Evolutionary conservation across 805 yeast genomes (phyloP), one percentile per base, ranked within the genome.

Genomic region (Myxozyma neglecta): DNA sequence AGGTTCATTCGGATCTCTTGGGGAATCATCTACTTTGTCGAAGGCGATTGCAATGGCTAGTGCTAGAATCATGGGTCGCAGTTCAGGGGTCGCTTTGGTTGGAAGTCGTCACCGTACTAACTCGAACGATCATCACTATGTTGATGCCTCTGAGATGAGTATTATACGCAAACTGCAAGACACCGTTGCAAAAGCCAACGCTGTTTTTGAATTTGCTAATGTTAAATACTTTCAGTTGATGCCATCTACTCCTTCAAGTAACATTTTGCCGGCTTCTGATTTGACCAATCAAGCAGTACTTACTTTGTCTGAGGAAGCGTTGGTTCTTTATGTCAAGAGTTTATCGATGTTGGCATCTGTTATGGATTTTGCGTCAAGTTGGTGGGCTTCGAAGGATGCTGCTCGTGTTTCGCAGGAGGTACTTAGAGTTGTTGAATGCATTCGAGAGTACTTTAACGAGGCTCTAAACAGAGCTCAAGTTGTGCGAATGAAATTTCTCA

Each of bases 21-120:
- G 29, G 74, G 75, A 54, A 79, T 78, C 6, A 0, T 90, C 86
- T 73, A 97, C 98, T 0, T 81, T 94, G 59, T 87, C 92, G 1
- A 87, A 87, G 69, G 98, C 97, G 0, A 77, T 93, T 57, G 89
- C 90, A 7, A 81, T 90, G 73, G 97, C 97, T 0, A 88, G 96
- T 0, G 88, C 91, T 54, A 83, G 97, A 66, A 77, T 93, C 40
- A 91, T 92, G 76, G 97, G 97, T 10, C 74, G 57, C 29, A 34
- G 53, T 32, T 53, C 52, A 7, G 20, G 62, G 3, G 47, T 40
- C 16, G 18, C 57, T 16, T 37, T 55, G 6, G 46, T 55, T 1
- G 55, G 53, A n/a, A 56, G 47, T 36, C 53, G 53, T 10, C 13
- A 37, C n/a, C 18, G 53, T 20, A 14, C 16, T 13, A 42, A 52